Base-by-base conservation (phyloP, 768 basidiomycete genomes). In the Kwoniella pini region DNA sequence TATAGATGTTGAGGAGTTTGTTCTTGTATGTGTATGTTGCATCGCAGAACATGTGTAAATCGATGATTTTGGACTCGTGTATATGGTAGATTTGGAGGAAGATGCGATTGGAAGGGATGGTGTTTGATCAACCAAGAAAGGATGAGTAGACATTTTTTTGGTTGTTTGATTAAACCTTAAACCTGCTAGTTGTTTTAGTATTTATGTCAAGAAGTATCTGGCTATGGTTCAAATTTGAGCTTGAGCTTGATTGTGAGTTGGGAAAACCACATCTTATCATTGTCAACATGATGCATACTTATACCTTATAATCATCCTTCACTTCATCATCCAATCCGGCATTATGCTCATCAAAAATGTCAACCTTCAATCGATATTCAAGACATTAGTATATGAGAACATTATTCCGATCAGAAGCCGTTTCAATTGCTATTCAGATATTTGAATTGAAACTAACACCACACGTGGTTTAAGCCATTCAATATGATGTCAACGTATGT, bases 51-150 rank as follows among this genome's bases (percentile, higher is more conserved):
- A 42, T 42, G 40, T 17, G 24, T 12, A 42, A 19, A 40, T 22
- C 31, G 11, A 4, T 40, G 51, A 53, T 22, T 54, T n/a, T 11
- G 33, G 17, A 33, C 38, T 31, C 13, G 33, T n/a, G 44, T 40
- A 46, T 21, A 48, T 48, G 11, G 55, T 57, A 28, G 27, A 21
- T 36, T 49, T 57, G 6, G 45, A 57, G 17, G 55, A 57, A n/a
- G 57, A 52, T 38, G 57, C 55, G 17, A 57, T 24, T 7, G 53
- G 49, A 15, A 64, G 53, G 48, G 39, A 64, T 39, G 63, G 53
- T 24, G 45, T 33, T 48, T 64, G 63, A 21, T 64, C 40, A 17
- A 60, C 58, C 40, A 64, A 44, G 58, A 60, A 60, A n/a, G 63
- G 58, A 51, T 64, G 63, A 31, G 48, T 50, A 28, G 55, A 26